Conservation (phyloP, 1,284 basidiomycete species). For the Rhodotorula sp. region DNA sequence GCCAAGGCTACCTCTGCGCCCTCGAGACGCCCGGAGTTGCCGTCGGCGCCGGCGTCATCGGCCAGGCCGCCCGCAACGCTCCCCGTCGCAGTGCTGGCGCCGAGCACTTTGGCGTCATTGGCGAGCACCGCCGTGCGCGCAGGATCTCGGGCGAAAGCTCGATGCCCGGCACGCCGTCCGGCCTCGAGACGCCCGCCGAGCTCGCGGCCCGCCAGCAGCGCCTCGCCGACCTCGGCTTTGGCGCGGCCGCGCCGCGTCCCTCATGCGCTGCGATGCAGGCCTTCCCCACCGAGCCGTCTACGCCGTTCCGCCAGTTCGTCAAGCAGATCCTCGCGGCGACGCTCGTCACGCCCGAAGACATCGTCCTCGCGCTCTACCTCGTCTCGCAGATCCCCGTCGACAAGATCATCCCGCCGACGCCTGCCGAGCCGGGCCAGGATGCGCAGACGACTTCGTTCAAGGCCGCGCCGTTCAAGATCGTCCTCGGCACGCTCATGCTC, state of each 20-base stretch:
- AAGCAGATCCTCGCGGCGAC: conserved; percentile 43
- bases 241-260: conserved; percentile 5
- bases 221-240: conserved; percentile 33
- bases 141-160: conserved; percentile 27
- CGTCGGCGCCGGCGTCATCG: conserved; percentile 7
- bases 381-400: conserved; percentile 36
- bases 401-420: conserved; percentile 37
- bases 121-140: conserved; percentile 36
- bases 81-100: conserved; percentile 24
- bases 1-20: conserved; percentile 31
- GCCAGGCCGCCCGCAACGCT: conserved; percentile 8
- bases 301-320: conserved; percentile 41
- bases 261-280: conserved; percentile 11
- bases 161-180: conserved; percentile 39
- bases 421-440: conserved; percentile 37
- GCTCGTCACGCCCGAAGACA: conserved; percentile 43
- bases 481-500: conserved; percentile 43
- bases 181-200: conserved; percentile 14
- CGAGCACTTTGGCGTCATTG: conserved; percentile 43
- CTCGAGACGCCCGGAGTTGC: conserved; percentile 12
- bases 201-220: conserved; percentile 27
- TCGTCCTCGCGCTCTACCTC: conserved; percentile 41
- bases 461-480: conserved; percentile 44
- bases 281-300: conserved; percentile 34
- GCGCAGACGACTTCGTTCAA: conserved; percentile 38